Base-by-base conservation (phyloP, 2,329 filamentous ascomycete genomes). In the Aspergillus pseudoviridinutans region DNA sequence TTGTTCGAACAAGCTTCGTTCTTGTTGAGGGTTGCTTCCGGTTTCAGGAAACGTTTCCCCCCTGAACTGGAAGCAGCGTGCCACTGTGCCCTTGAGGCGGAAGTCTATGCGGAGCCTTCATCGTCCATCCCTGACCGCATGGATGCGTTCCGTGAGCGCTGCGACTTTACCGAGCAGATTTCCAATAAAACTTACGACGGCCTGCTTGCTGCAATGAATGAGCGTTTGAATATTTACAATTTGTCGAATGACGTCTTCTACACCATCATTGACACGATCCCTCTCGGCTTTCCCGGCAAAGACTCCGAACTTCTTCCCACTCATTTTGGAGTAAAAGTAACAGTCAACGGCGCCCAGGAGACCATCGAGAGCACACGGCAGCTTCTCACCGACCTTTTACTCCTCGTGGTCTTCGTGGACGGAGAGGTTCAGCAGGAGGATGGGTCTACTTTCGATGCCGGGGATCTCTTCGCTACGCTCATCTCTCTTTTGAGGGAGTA, bases 351-450 rank as follows among this genome's bases (percentile, higher is more conserved):
- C 6, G 86, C 90, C 0, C 89, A 93, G 68, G 92, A 97, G 69
- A 88, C 84, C 12, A 83, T 94, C 6, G 82, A 88, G 52, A 76
- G 90, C 32, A 88, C 89, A 58, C 87, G 87, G 76, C 85, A 85
- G 58, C 80, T 94, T 8, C 85, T 95, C 52, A 86, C 95, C 61
- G 91, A 93, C 68, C 84, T 97, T 57, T 78, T 97, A 2, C 82
- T 94, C 2, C 81, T 99, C 6, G 80, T 96, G 17, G 83, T 94
- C 9, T 92, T 97, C 72, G 88, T 97, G 81, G 89, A 94, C 71
- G 87, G 87, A 42, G 91, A 94, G 68, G 84, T 90, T 54, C 89
- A 92, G 57, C 84, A 87, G 62, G 86, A 88, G 46, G 86, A 91
- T 44, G 84, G 89, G 17, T 67, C 90, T 8, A 84, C 87, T 28